Conservation (phyloP, 345 rosid species). For the Heritiera littoralis region DNA sequence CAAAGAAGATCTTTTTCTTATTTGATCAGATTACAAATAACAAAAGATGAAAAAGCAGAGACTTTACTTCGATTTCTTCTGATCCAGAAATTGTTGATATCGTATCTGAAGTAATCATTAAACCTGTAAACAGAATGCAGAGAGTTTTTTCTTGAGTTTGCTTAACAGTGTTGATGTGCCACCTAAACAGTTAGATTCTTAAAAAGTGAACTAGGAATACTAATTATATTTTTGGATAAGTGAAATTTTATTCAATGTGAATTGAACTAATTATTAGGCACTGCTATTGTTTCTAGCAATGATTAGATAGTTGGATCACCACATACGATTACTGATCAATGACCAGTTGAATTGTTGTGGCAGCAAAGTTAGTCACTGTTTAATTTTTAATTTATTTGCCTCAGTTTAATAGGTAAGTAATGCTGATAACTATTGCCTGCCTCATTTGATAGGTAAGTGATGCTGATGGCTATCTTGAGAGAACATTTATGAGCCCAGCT, state of each 20-base stretch:
- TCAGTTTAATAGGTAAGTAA: background rate
- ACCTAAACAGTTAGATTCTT: background rate
- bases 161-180: background rate
- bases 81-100: background rate
- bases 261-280: background rate
- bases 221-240: too few relatives aligned
- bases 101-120: background rate
- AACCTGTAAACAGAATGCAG: background rate
- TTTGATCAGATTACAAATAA: background rate
- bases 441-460: slow-evolving; percentile 70
- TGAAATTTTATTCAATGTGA: background rate
- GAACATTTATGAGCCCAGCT: slow-evolving; percentile 95
- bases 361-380: background rate
- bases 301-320: background rate
- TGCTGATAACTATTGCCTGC: background rate
- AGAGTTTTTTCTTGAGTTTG: background rate
- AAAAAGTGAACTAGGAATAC: background rate
- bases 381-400: background rate
- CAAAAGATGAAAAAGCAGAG: background rate
- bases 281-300: background rate
- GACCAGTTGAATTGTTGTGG: background rate
- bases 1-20: background rate
- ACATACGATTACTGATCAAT: background rate
- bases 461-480: slow-evolving; percentile 69
- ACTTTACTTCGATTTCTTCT: background rate